phyloP scores from a whole-genome alignment of 2,329 filamentous ascomycete species.

The Pseudonectria buxi region DNA sequence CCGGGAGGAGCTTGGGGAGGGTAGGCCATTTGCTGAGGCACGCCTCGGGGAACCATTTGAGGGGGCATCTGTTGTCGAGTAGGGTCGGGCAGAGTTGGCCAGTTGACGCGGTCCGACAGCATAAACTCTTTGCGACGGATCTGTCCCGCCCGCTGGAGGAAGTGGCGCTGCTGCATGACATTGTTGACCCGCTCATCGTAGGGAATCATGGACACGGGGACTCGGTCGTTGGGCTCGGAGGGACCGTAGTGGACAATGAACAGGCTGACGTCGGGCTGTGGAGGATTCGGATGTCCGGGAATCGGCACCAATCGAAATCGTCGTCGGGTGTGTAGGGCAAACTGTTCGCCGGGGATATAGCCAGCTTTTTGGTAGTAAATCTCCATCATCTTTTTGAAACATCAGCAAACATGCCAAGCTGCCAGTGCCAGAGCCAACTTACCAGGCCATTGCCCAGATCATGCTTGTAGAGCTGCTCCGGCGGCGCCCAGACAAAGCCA shows the following conservation, averaged over 20 bases:
- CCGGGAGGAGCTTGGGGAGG: constrained; percentile 44
- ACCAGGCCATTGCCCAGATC: constrained; percentile 59
- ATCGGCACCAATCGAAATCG: constrained; percentile 78
- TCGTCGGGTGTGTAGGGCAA: constrained; percentile 70
- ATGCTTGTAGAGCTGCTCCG: constrained; percentile 69
- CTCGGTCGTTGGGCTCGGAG: constrained; percentile 64
- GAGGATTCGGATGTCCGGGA: constrained; percentile 62
- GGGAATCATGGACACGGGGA: constrained; percentile 62
- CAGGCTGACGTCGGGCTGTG: constrained; percentile 69
- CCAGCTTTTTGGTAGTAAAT: constrained; percentile 78
- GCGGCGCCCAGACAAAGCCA: constrained; percentile 84
- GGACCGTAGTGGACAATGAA: constrained; percentile 90
- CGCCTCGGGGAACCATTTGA: constrained; percentile 37
- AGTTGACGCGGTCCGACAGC: constrained; percentile 81
- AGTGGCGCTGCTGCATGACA: constrained; percentile 55
- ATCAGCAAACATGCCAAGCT: constrained; percentile 5
- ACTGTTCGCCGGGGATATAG: constrained; percentile 67
- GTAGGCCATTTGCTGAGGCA: constrained; percentile 58
- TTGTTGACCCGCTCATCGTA: constrained; percentile 54
- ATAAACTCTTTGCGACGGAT: constrained; percentile 90
- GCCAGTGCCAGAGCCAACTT: constrained; percentile 18
- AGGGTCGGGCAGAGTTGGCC: constrained; percentile 70
- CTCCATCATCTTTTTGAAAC: constrained; percentile 65
- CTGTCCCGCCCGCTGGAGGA: constrained; percentile 68
- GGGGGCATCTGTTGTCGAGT: constrained; percentile 45